Evolutionary conservation across 2,329 filamentous ascomycete species (phyloP), one percentile per base, ranked within the genome.

Genomic region (Fusarium burgessii): DNA sequence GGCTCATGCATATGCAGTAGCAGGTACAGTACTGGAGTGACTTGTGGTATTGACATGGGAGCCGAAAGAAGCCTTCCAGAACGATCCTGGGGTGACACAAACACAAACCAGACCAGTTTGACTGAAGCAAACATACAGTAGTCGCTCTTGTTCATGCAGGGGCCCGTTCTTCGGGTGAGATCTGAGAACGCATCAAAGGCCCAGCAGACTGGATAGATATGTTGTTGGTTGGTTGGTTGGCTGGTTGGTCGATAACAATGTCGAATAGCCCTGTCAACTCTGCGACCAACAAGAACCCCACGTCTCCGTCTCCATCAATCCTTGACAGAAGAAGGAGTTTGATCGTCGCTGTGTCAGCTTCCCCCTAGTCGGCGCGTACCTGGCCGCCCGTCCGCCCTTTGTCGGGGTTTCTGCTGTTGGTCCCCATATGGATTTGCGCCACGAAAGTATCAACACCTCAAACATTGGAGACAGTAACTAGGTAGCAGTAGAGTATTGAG

Each of bases 51-150:
- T 71, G 41, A 52, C 58, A 64, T 55, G 51, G 56, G 62, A 59
- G 61, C 56, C 38, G 56, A 52, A 27, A 43, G 72, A 75, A 74
- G 45, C 57, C 45, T 75, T 75, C 73, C 66, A 75, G 73, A 75
- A 75, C 51, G 47, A 58, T 56, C 63, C 47, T 51, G 45, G 52
- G 60, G 46, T 61, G 61, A 33, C 43, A 62, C 62, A 54, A 51
- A 20, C 27, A 62, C 41, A 56, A 38, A 32, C 17, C 62, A 67
- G 61, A 47, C 50, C 33, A 38, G 62, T 49, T 66, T 58, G 38
- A 42, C 47, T 38, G 55, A 18, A 51, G 38, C 51, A 65, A 65
- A 59, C 51, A 58, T 20, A 33, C 32, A 55, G 23, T 43, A 43
- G 25, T 17, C 25, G 27, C 17, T 66, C 29, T 32, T 42, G 43